Conservation (phyloP, 2,329 filamentous ascomycete genomes). For the Aspergillus texensis region DNA sequence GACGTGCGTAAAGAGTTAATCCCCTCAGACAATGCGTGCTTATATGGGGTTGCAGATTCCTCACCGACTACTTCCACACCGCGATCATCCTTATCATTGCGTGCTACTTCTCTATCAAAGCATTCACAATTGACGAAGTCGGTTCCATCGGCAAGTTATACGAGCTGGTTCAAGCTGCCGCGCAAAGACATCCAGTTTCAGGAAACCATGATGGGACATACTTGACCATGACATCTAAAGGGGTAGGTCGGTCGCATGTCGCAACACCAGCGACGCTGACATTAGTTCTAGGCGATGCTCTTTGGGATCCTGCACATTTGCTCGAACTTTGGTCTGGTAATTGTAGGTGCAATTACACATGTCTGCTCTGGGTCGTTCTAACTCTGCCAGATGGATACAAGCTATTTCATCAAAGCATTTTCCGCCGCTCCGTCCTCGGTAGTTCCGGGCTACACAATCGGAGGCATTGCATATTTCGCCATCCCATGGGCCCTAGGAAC, state of each 20-base stretch:
- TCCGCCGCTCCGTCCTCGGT: conserved; percentile 51
- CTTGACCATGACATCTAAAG: conserved; percentile 59
- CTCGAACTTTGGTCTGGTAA: conserved; percentile 57
- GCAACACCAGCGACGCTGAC: not conserved
- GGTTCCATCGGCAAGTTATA: conserved; percentile 54
- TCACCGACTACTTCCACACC: conserved; percentile 60
- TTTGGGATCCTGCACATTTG: conserved; percentile 55
- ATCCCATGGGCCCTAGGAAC: conserved; percentile 59
- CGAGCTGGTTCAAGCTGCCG: conserved; percentile 53
- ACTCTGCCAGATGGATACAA: conserved; percentile 51
- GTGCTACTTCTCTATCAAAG: conserved; percentile 54
- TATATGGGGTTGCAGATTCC: conserved; percentile 30
- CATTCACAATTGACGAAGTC: conserved; percentile 50
- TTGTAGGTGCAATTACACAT: conserved; percentile 33
- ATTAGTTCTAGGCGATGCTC: conserved; percentile 44
- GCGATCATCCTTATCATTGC: conserved; percentile 56
- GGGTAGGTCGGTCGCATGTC: conserved; percentile 37
- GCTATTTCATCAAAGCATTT: conserved; percentile 58
- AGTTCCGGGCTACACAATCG: conserved; percentile 56
- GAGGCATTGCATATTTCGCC: conserved; percentile 57
- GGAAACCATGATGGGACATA: conserved; percentile 59
- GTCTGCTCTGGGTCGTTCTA: not conserved
- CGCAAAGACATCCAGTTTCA: conserved; percentile 48
- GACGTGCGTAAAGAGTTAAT: conserved; percentile 25
- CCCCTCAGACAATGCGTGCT: not conserved